A percentile compares a stretch with the other conserved stretches of the same genome.
These are phyloP conservation scores for Chytriomyces sp. DNA, from an alignment of 192 early-diverging fungal species.

Conservation along the genomic window DNA sequence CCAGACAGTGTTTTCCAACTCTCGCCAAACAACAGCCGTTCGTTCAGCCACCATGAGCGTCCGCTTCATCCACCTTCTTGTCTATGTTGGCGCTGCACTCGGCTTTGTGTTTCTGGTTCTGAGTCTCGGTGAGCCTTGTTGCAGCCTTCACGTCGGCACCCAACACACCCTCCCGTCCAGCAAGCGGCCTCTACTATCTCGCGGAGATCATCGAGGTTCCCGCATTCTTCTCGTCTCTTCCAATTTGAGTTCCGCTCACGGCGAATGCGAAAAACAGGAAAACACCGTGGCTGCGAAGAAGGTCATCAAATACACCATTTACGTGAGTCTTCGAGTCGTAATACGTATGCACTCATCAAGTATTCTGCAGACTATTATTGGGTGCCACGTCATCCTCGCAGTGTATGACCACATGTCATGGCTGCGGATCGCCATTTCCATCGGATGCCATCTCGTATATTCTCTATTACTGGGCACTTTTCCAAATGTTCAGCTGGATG, in stretches of 20 bases:
- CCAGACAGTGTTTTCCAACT: too few species aligned
- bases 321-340: conserved; percentile 26
- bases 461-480: conserved; percentile 77
- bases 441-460: conserved; percentile 79
- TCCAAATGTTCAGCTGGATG: conserved; percentile 78
- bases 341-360: not conserved
- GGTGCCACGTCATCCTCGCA: conserved; percentile 70
- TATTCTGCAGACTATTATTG: conserved; percentile 58
- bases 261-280: conserved; percentile 56
- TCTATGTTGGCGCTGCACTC: conserved; percentile 44
- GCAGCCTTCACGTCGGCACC: not conserved
- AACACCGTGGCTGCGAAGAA: conserved; percentile 78
- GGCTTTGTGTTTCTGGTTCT: conserved; percentile 50
- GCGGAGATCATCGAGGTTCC: conserved; percentile 61
- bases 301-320: conserved; percentile 64
- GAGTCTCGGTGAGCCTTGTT: conserved; percentile 40
- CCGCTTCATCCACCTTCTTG: conserved; percentile 37
- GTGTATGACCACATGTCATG: conserved; percentile 81
- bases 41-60: not conserved
- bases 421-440: conserved; percentile 67
- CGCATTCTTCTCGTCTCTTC: not conserved
- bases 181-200: conserved; percentile 84
- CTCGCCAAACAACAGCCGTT: not conserved
- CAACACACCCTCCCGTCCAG: conserved; percentile 40
- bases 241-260: not conserved